These are phyloP conservation scores for Ichthyophthirius multifiliis DNA, from an alignment of 169 alveolate genomes.

Conservation along the genomic window DNA sequence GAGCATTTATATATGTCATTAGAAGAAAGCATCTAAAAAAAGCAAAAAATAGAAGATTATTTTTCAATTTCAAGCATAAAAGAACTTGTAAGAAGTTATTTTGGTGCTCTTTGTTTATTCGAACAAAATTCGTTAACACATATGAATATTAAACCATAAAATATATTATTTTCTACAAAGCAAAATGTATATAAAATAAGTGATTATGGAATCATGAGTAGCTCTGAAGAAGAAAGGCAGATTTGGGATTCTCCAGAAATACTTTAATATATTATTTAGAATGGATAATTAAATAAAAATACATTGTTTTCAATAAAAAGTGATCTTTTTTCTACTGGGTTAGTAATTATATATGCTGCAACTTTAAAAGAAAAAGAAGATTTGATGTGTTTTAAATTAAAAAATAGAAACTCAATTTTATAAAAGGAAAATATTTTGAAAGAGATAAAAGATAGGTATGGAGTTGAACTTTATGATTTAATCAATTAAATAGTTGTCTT, in stretches of 20 bases:
- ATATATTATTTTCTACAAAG: not conserved
- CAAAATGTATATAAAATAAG: not conserved
- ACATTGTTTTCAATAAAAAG: not conserved
- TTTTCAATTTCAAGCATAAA: not conserved
- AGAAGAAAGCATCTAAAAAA: not conserved
- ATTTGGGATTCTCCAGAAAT: constrained; percentile 1
- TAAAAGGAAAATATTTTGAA: not conserved
- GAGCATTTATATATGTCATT: no score
- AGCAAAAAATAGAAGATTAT: not conserved
- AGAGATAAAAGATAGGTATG: not conserved
- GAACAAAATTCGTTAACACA: not conserved
- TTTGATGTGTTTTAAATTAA: not conserved
- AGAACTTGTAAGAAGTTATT: not conserved
- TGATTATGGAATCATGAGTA: not conserved
- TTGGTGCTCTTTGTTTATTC: not conserved
- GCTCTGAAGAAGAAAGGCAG: not conserved
- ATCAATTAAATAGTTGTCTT: not conserved
- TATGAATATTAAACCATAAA: not conserved
- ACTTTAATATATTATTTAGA: not conserved
- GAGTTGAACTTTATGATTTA: not conserved
- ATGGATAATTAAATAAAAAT: not conserved
- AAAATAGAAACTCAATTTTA: not conserved
- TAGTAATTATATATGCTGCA: not conserved
- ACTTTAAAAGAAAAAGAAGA: not conserved
- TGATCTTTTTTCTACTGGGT: not conserved